Conservation (phyloP, 352 stramenopile genomes). For the Pythium aristosporum region DNA sequence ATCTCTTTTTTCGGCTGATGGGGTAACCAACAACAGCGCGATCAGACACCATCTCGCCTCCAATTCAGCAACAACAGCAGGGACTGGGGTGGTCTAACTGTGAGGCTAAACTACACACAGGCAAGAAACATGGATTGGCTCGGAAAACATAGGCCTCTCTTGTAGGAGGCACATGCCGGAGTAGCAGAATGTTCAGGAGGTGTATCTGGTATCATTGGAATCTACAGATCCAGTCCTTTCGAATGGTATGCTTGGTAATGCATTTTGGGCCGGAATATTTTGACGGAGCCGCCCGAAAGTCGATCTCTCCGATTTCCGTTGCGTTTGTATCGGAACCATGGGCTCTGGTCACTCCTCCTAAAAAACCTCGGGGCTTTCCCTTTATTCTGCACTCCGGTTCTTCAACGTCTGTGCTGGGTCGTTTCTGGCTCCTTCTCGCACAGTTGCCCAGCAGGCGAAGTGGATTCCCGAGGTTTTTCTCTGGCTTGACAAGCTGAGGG, state of each 20-base stretch:
- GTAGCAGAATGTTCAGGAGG: not conserved
- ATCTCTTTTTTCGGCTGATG: no score
- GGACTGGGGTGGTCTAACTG: not conserved
- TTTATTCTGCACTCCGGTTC: slow-evolving; percentile 39
- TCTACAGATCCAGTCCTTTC: slow-evolving; percentile 10
- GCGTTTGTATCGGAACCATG: slow-evolving; percentile 25
- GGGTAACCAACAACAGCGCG: slow-evolving; percentile 29
- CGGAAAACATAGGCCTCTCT: slow-evolving; percentile 15
- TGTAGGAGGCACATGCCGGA: not conserved
- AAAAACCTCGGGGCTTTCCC: slow-evolving; percentile 40
- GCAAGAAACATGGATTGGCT: slow-evolving; percentile 27
- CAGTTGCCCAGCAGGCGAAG: slow-evolving; percentile 28
- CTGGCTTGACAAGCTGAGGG: not conserved
- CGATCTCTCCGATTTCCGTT: slow-evolving; percentile 8
- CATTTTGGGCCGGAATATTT: slow-evolving; percentile 5
- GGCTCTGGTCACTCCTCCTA: slow-evolving; percentile 30
- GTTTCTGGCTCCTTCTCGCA: slow-evolving; percentile 37
- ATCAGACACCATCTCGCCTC: slow-evolving; percentile 31
- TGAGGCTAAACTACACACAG: slow-evolving; percentile 30
- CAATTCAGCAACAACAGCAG: slow-evolving; percentile 35
- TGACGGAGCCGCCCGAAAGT: slow-evolving; percentile 12
- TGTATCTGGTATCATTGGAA: slow-evolving; percentile 14
- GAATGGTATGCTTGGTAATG: slow-evolving; percentile 19
- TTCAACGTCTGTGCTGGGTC: slow-evolving; percentile 36
- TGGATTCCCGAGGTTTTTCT: slow-evolving; percentile 34